Percentiles rank a stretch among this genome's conserved stretches.
Conservation (phyloP, 768 basidiomycete species). For the Tricholoma hemisulphureum region DNA sequence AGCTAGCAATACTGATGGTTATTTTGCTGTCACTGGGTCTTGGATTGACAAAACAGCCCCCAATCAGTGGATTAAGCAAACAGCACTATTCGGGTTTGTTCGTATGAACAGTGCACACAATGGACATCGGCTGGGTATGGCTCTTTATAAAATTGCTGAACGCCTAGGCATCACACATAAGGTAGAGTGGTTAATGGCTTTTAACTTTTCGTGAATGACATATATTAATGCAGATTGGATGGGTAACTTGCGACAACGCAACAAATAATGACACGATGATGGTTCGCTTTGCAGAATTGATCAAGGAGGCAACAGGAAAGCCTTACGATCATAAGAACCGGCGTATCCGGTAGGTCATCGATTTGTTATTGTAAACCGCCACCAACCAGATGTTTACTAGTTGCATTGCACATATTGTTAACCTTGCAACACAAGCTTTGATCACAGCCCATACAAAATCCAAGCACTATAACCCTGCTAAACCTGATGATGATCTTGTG, state of each 20-base stretch:
- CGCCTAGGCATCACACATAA: background rate
- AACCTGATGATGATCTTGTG: slow-evolving; percentile 18
- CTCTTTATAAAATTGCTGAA: too few species aligned
- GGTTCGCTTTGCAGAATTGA: slow-evolving; percentile 17
- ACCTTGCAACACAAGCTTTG: slow-evolving; percentile 32
- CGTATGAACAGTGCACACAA: too few species aligned
- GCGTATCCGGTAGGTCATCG: too few species aligned
- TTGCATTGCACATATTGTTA: slow-evolving; percentile 31
- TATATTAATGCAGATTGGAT: slow-evolving; percentile 24
- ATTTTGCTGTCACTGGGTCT: too few species aligned
- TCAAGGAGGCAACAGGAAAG: background rate
- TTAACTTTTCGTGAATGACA: background rate
- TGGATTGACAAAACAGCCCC: slow-evolving; percentile 1
- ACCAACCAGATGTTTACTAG: slow-evolving; percentile 11
- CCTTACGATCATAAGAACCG: too few species aligned
- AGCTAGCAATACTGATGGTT: too few species aligned
- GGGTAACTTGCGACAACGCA: slow-evolving; percentile 37
- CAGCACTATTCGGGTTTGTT: slow-evolving; percentile 35
- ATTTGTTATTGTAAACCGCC: too few species aligned
- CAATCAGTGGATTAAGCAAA: slow-evolving; percentile 26
- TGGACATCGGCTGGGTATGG: too few species aligned
- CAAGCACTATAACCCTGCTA: slow-evolving; percentile 21
- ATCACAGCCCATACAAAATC: slow-evolving; percentile 24
- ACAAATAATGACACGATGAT: slow-evolving; percentile 39
- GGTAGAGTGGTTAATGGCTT: background rate